Conservation (phyloP, 2,329 filamentous ascomycete species). For the Ilyonectria mors-panacis region DNA sequence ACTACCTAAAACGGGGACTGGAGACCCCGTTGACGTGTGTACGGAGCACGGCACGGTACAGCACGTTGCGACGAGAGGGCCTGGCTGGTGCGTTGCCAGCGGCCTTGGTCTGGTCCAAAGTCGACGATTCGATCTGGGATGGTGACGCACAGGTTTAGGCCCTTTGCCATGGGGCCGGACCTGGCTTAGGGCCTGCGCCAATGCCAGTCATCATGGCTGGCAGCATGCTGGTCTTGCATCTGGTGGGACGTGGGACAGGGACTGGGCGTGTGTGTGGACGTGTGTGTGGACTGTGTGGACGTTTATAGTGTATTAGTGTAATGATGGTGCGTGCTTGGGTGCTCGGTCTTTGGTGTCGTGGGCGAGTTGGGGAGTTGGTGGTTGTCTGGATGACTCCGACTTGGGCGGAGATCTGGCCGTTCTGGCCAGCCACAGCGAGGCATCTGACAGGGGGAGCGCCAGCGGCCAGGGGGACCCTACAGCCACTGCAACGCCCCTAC, state of each 20-base stretch:
- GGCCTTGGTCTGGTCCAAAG: neutral
- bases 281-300: neutral
- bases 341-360: constrained; percentile 1
- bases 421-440: constrained; percentile 25
- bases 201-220: constrained; percentile 50
- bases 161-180: constrained; percentile 45
- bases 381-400: constrained; percentile 21
- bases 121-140: constrained; percentile 49
- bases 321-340: neutral
- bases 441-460: constrained; percentile 21
- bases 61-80: constrained; percentile 24
- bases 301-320: neutral
- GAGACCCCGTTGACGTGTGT: constrained; percentile 22
- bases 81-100: constrained; percentile 3
- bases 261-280: constrained; percentile 1
- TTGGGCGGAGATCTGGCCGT: constrained; percentile 27
- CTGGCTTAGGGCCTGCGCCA: constrained; percentile 47
- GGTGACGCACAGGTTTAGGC: constrained; percentile 50
- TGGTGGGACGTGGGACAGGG: constrained; percentile 29
- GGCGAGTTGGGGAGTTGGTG: constrained; percentile 3
- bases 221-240: constrained; percentile 38
- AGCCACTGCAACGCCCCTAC: neutral
- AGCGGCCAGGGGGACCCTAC: constrained; percentile 14
- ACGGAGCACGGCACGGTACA: constrained; percentile 17
- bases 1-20: constrained; percentile 25